Conservation (phyloP, 2,329 filamentous ascomycete genomes). For the Aspergillus ochraceoroseus region DNA sequence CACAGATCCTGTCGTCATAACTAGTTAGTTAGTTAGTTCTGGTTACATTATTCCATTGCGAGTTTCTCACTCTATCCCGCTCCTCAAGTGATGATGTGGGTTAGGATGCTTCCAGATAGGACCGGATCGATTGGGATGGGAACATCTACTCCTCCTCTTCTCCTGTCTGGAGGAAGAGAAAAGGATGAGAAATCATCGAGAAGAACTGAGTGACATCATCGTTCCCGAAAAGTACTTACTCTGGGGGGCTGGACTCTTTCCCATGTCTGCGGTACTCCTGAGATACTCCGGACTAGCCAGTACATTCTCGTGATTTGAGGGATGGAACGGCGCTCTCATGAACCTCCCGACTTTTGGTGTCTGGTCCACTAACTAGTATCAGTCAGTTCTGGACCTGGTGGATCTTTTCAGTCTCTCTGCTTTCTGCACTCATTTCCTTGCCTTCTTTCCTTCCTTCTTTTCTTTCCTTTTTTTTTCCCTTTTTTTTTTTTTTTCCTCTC, state of each 20-base stretch:
- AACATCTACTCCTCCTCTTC: too few species aligned
- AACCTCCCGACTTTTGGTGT: conserved; percentile 1
- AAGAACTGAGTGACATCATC: conserved; percentile 12
- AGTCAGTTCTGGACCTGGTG: conserved; percentile 11
- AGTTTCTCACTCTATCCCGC: too few species aligned
- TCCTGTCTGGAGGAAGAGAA: background rate
- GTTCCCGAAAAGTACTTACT: background rate
- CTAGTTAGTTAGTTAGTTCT: too few species aligned
- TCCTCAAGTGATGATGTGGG: too few species aligned
- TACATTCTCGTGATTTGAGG: too few species aligned
- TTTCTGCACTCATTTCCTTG: background rate
- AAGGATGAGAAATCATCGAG: background rate
- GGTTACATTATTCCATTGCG: too few species aligned
- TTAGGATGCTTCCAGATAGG: too few species aligned
- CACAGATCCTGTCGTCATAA: too few species aligned
- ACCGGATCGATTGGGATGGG: too few species aligned
- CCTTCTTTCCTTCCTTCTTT: conserved; percentile 6
- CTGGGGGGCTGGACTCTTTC: background rate
- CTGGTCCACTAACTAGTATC: conserved; percentile 2
- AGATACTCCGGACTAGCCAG: too few species aligned
- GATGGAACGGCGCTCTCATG: too few species aligned
- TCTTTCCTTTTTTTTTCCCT: background rate
- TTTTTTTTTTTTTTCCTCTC: conserved; percentile 1
- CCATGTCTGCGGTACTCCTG: background rate
- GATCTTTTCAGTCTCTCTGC: conserved; percentile 5